phyloP scores from a whole-genome alignment of 768 basidiomycete genomes.

The Rhodosporidiobolus odoratus region DNA sequence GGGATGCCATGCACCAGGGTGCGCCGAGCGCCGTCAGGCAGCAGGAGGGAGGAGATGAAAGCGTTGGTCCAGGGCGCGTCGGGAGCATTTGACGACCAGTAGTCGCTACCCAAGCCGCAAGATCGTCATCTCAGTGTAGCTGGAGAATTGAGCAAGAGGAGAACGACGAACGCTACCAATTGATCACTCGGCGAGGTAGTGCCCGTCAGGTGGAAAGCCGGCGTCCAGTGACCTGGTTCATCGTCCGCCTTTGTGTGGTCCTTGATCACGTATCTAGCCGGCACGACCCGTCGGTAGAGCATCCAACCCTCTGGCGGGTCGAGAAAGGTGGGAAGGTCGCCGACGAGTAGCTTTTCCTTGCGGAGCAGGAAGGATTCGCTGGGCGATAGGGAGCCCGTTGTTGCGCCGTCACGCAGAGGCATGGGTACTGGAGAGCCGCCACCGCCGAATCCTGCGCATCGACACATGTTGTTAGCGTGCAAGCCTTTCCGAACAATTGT shows the following conservation, averaged over 20 bases:
- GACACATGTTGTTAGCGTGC: not conserved
- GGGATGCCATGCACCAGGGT: slow-evolving; percentile 27
- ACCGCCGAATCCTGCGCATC: slow-evolving; percentile 19
- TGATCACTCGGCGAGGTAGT: slow-evolving; percentile 9
- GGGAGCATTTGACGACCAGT: not conserved
- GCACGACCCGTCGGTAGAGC: slow-evolving; percentile 23
- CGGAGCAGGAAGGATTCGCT: slow-evolving; percentile 23
- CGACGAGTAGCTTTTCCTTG: slow-evolving; percentile 15
- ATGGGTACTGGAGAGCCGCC: slow-evolving; percentile 19
- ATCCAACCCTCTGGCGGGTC: slow-evolving; percentile 14
- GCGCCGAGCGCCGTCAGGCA: slow-evolving; percentile 17
- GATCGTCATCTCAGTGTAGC: not conserved
- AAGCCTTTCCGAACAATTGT: not conserved
- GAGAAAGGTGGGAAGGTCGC: slow-evolving; percentile 1
- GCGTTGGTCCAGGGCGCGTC: slow-evolving; percentile 5
- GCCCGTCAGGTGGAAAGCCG: slow-evolving; percentile 16
- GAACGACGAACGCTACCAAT: not conserved
- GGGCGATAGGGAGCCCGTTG: not conserved
- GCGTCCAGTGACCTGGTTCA: slow-evolving; percentile 21
- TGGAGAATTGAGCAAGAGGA: not conserved
- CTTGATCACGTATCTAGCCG: not conserved
- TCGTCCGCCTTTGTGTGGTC: not conserved
- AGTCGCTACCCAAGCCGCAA: not conserved
- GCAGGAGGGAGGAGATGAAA: slow-evolving; percentile 24
- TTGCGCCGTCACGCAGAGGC: slow-evolving; percentile 18